A percentile compares a stretch with the other conserved stretches of the same genome.
phyloP scores from a whole-genome alignment of 495 filamentous ascomycete genomes.

The Aspergillus coremiiformis region DNA sequence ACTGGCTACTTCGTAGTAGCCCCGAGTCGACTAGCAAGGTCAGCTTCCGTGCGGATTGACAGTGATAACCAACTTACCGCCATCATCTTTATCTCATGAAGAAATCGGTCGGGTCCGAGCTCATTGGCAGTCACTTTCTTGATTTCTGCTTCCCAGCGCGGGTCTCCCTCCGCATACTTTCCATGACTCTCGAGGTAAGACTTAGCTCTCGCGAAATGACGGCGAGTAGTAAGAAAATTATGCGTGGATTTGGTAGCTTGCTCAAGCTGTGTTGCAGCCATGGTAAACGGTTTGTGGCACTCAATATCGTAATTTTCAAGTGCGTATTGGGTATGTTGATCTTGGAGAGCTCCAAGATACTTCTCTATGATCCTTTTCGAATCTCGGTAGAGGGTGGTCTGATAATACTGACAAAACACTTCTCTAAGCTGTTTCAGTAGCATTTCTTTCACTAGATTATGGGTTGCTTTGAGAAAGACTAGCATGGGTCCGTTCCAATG shows the following conservation, averaged over 20 bases:
- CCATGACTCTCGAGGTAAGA: constrained; percentile 11
- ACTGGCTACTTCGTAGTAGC: constrained; percentile 49
- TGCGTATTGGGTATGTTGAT: constrained; percentile 17
- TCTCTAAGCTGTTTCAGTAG: constrained; percentile 24
- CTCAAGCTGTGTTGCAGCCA: constrained; percentile 21
- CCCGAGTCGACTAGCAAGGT: constrained; percentile 32
- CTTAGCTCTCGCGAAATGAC: constrained; percentile 9
- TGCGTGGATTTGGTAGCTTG: constrained; percentile 5
- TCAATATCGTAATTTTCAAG: constrained; percentile 25
- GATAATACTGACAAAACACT: constrained; percentile 29
- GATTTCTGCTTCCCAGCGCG: constrained; percentile 12
- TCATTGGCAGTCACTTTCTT: constrained; percentile 19
- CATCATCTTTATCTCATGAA: constrained; percentile 44
- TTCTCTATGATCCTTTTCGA: constrained; percentile 20
- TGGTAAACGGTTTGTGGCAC: constrained; percentile 29
- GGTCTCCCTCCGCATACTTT: constrained; percentile 1
- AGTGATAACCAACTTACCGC: constrained; percentile 30
- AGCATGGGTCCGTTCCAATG: constrained; percentile 33
- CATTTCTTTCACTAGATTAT: constrained; percentile 23
- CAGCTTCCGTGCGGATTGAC: background rate
- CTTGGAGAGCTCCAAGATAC: constrained; percentile 21
- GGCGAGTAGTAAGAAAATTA: constrained; percentile 6
- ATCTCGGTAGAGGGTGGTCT: constrained; percentile 31
- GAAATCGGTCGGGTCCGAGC: constrained; percentile 37
- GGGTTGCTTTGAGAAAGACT: constrained; percentile 23